Base-by-base conservation (phyloP, 495 filamentous ascomycete species). In the Lentithecium fluviatile region DNA sequence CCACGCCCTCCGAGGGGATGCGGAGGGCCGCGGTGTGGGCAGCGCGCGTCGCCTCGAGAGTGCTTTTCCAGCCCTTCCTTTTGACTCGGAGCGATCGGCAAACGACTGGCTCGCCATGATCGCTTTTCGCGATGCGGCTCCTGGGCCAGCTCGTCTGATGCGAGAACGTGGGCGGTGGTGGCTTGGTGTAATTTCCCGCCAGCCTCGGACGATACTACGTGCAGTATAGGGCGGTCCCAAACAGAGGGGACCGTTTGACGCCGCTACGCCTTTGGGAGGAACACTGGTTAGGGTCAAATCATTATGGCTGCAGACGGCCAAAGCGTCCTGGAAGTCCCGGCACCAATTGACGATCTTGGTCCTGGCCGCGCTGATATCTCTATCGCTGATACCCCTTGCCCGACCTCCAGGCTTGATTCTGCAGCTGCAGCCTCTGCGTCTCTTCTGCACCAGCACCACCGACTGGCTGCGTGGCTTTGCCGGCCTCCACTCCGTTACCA, bases 141-240 rank as follows among this genome's bases (percentile, higher is more conserved):
- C 5, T 21, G 40, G 4, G 4, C 40, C 40, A 17, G 20, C 20
- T 45, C 40, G 6, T 5, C 15, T 15, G 4, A n/a, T 6, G 40
- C 40, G 24, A 52, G 49, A 52, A 13, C 3, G 49, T 52, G 49
- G 49, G 10, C 19, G 45, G 43, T 29, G 45, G 43, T 47, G 58
- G 58, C 58, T 48, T 17, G 49, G 23, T 25, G 40, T 34, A 62
- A 62, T 62, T 42, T 62, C 59, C 59, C 51, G 25, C 17, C 25
- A 51, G 32, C 46, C 43, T 61, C 45, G 19, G 26, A 40, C 58
- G 36, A 60, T 36, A 34, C 57, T 53, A 7, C 2, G 32, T 29
- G 10, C 29, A 52, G 57, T 15, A 19, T 26, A 53, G 45, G 26
- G 15, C 38, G 56, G 15, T 13, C 13, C 25, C 23, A 32, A 37